Evolutionary conservation across 768 basidiomycete genomes (phyloP), one percentile per base, ranked within the genome.

Genomic region (Strobilomyces echinocephalus): DNA sequence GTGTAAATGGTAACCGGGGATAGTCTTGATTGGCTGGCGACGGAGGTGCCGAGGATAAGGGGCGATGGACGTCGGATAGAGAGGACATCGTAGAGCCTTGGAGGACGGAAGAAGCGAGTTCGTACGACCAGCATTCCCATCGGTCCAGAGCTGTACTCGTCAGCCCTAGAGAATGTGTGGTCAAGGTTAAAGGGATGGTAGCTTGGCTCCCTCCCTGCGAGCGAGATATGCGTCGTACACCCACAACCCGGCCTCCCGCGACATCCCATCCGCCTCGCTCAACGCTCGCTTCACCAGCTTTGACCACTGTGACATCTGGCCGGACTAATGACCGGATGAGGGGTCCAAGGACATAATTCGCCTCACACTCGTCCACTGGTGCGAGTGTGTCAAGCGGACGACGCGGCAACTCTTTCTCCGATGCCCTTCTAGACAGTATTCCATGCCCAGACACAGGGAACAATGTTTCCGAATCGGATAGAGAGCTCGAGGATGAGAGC

Each of bases 401-500:
- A 24, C 82, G 76, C 4, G 73, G 65, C 7, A 67, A 60, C 35
- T 84, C 83, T 66, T 86, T 88, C 63, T 90, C 89, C 3, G 86
- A 87, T 20, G 78, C 76, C 46, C 88, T 77, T 43, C 88, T 79
- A 24, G 87, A 83, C 65, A 91, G 82, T 36, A 86, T 78, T 18
- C 87, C 91, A 62, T 90, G 90, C 3, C 77, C 88, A 7, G 87
- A 91, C 21, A 93, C 79, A 11, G 91, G 91, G 65, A 91, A 93
- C 9, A 80, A 73, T 6, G 79, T 65, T 49, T 84, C 82, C 20
- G 54, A 26, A 20, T 69, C 63, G 24, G 67, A 60, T 70, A 77
- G 46, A 70, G 66, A 18, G 18, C 65, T 63, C 31, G 71, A 67
- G 24, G 79, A 71, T 5, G 80, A 77, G 15, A 81, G 62, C 51